These are phyloP conservation scores for Ophiostoma perfectum DNA, from an alignment of 2,329 filamentous ascomycete species.

Conservation along the genomic window DNA sequence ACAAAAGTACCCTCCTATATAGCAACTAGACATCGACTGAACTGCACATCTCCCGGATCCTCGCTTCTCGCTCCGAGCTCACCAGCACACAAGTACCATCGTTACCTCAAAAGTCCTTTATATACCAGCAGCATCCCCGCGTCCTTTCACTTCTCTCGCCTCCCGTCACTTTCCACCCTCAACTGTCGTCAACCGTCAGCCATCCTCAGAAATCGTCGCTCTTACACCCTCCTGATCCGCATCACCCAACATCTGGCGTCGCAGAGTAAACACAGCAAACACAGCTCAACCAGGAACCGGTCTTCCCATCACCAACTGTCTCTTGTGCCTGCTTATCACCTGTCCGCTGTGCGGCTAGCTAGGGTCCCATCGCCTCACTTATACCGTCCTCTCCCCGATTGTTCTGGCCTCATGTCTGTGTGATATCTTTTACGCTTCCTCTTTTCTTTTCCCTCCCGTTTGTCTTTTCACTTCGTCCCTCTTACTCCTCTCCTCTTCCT, in stretches of 20 bases:
- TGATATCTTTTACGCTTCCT: background rate
- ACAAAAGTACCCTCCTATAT: background rate
- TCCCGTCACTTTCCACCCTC: background rate
- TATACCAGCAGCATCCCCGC: conserved; percentile 6
- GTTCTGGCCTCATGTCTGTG: conserved; percentile 10
- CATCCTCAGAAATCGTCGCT: background rate
- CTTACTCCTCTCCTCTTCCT: background rate
- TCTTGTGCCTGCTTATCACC: background rate
- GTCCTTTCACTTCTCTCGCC: background rate
- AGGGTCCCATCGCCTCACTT: background rate
- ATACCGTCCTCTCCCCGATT: background rate
- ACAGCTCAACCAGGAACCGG: background rate
- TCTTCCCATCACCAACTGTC: background rate
- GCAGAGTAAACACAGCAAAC: background rate
- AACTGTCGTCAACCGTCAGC: background rate
- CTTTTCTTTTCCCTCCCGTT: background rate
- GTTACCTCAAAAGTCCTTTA: background rate
- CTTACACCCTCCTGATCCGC: background rate
- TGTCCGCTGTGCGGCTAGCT: conserved; percentile 6
- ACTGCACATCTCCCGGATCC: conserved; percentile 4
- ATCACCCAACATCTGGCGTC: conserved; percentile 7
- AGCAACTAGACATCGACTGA: background rate
- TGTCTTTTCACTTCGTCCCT: background rate
- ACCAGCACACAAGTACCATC: background rate
- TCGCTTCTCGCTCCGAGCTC: background rate